Evolutionary conservation across 2,329 filamentous ascomycete genomes (phyloP).

Genomic region (Aspergillus viridinutans): DNA sequence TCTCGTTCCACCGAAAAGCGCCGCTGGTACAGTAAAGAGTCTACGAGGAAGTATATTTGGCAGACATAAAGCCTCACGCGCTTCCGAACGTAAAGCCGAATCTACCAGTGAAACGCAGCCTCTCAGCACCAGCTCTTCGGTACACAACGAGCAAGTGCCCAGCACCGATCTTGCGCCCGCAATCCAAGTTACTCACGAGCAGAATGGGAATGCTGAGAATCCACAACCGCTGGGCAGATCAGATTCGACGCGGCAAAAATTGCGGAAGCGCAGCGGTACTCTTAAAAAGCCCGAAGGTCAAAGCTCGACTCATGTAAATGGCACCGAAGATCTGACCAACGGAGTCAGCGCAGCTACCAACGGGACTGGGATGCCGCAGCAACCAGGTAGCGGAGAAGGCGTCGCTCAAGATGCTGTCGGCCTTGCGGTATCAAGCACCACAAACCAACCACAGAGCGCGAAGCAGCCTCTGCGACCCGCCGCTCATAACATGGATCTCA

Average conservation of each 20-base stretch:
- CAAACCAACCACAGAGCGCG: constrained; percentile 20
- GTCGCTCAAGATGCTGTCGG: constrained; percentile 22
- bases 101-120: constrained; percentile 24
- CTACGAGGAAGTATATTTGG: constrained; percentile 75
- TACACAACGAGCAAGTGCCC: constrained; percentile 17
- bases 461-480: constrained; percentile 32
- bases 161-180: constrained; percentile 55
- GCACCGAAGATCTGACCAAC: constrained; percentile 7
- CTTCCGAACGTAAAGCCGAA: constrained; percentile 44
- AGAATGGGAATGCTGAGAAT: constrained; percentile 29
- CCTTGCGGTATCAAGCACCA: constrained; percentile 25
- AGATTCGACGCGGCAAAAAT: constrained; percentile 27
- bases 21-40: constrained; percentile 66
- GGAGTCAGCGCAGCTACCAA: background rate
- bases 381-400: constrained; percentile 7
- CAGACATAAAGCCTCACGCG: constrained; percentile 48
- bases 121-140: constrained; percentile 16
- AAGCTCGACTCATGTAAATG: constrained; percentile 21
- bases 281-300: constrained; percentile 23
- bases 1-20: constrained; percentile 61
- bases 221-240: constrained; percentile 24
- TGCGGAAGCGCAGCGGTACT: constrained; percentile 32
- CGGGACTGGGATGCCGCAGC: constrained; percentile 10
- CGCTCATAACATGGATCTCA: constrained; percentile 36
- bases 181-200: constrained; percentile 72